Conservation (phyloP, 2,329 filamentous ascomycete genomes). For the Colletotrichum gloeosporioides region DNA sequence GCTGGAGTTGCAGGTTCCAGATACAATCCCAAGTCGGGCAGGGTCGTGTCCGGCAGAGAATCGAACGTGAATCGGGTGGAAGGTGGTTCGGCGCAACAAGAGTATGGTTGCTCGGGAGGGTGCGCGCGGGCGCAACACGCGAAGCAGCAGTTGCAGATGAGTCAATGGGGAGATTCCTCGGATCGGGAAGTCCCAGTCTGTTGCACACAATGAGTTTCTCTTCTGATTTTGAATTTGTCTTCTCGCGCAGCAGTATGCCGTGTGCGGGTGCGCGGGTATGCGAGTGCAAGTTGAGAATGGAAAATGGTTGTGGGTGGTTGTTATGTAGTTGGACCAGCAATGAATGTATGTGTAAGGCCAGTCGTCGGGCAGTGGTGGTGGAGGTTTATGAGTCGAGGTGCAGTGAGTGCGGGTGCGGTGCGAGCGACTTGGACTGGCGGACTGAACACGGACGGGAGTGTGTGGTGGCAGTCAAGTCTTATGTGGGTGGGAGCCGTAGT, state of each 20-base stretch:
- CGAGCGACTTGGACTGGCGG: constrained; percentile 8
- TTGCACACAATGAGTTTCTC: neutral
- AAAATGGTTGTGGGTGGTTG: neutral
- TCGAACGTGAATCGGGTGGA: constrained; percentile 8
- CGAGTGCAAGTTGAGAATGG: neutral
- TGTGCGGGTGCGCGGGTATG: neutral
- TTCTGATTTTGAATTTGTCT: neutral
- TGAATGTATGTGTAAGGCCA: neutral
- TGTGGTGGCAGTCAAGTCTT: constrained; percentile 21
- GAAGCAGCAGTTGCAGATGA: constrained; percentile 18
- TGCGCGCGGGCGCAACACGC: constrained; percentile 16
- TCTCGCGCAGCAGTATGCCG: neutral
- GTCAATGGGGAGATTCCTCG: constrained; percentile 2
- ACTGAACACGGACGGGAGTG: neutral
- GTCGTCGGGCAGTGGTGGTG: neutral
- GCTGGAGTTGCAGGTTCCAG: neutral
- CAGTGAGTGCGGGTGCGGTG: neutral
- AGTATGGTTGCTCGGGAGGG: neutral
- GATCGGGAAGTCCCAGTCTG: neutral
- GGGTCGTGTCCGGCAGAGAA: constrained; percentile 2
- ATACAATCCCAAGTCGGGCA: neutral
- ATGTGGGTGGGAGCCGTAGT: constrained; percentile 21
- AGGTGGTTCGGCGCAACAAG: constrained; percentile 17
- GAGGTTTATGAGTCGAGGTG: neutral
- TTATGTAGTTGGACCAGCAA: constrained; percentile 5